Evolutionary conservation across 495 filamentous ascomycete species (phyloP), one percentile per base, ranked within the genome.

Genomic region (Hypoxylon perforatum): DNA sequence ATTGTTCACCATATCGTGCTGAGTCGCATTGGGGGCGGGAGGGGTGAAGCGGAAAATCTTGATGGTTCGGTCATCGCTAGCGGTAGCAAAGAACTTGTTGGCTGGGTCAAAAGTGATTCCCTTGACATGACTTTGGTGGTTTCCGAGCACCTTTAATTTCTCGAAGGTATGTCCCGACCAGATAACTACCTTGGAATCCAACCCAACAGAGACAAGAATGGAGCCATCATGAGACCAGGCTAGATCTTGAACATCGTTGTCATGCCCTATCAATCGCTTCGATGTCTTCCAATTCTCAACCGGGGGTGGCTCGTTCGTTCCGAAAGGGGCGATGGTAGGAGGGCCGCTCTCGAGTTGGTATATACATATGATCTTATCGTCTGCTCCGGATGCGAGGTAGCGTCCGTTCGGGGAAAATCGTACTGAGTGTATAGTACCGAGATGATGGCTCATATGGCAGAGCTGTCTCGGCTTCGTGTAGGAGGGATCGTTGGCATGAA

Each of bases 141-240:
- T 86, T 7, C 91, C 87, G 10, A 99, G 81, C 2, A 90, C 92
- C 82, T 97, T 98, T 52, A 99, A 83, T 80, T 96, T 97, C 77
- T 99, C 95, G 68, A 99, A 99, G 15, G 94, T 97, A 76, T 93
- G 88, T 14, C 95, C 95, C 1, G 93, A 97, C 95, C 95, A 99
- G 12, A 98, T 90, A 44, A 99, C 96, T 15, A 98, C 89, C 77
- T 98, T 98, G 18, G 96, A 98, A 78, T 99, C 95, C 61, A 99
- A 82, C 3, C 95, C 96, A 7, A 98, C 96, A 1, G 95, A 97
- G 7, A 97, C 93, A 65, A 99, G 79, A 22, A 99, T 92, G 0
- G 93, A 97, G 22, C 93, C 95, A 80, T 99, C 95, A 71, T 90
- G 90, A 33, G 95, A 96, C 95, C 95, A 99, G 28, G 92, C 95